Percentiles rank a stretch among this genome's conserved stretches.
Conservation (phyloP, 192 early-diverging fungal genomes). For the Jimgerdemannia flammicorona region DNA sequence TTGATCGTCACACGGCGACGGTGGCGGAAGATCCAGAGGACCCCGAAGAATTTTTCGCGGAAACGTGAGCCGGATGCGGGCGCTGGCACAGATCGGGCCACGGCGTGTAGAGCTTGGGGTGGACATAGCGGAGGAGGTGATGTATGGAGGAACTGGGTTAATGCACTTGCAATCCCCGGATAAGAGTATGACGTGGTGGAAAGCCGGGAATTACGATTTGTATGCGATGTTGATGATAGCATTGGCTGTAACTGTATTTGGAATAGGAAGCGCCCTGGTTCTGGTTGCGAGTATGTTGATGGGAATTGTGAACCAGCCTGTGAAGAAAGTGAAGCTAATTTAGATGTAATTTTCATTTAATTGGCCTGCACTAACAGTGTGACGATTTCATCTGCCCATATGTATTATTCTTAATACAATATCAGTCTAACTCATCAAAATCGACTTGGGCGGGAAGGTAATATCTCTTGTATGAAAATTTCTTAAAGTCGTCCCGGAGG, state of each 20-base stretch:
- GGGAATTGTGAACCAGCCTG: background rate
- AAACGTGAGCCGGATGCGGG: constrained; percentile 4
- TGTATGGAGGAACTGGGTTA: background rate
- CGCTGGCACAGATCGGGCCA: constrained; percentile 2
- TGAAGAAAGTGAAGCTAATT: background rate
- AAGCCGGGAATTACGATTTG: background rate
- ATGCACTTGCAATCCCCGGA: background rate
- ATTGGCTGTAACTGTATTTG: background rate
- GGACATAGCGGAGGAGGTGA: background rate
- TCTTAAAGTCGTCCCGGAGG: too few species aligned
- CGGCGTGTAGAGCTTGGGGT: background rate
- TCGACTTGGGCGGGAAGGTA: too few species aligned
- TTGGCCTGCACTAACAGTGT: too few species aligned
- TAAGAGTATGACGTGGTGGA: background rate
- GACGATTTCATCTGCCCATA: too few species aligned
- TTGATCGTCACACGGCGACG: background rate
- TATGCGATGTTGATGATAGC: background rate
- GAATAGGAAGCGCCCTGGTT: background rate
- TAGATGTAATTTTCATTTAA: background rate
- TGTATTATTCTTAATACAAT: too few species aligned
- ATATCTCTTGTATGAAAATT: too few species aligned
- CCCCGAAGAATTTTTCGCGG: background rate
- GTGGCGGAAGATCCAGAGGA: background rate
- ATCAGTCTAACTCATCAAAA: too few species aligned
- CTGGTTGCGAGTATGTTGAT: background rate